These are phyloP conservation scores for Dothiorella sarmentorum DNA, from an alignment of 2,329 filamentous ascomycete species.

Conservation along the genomic window DNA sequence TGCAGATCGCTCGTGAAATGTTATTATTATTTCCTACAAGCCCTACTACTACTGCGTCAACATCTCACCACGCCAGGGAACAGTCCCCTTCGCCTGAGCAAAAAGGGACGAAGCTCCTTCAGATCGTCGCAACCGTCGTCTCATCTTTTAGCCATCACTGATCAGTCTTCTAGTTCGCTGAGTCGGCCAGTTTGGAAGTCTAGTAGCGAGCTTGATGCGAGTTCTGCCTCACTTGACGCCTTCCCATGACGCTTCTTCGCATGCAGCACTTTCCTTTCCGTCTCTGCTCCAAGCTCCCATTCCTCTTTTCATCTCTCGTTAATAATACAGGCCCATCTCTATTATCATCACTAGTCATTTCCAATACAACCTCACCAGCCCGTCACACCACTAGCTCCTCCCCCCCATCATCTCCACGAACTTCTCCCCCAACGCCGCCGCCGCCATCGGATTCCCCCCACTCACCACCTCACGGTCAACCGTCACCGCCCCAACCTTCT, in stretches of 20 bases:
- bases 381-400: too few relatives aligned
- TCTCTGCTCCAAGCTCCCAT: not conserved
- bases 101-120: not conserved
- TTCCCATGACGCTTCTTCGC: not conserved
- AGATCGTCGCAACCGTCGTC: not conserved
- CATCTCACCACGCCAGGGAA: not conserved
- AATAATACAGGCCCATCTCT: too few relatives aligned
- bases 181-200: not conserved
- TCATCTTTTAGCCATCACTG: not conserved
- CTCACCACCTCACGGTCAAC: slow-evolving; percentile 41
- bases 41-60: too few relatives aligned
- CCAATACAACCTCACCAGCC: not conserved
- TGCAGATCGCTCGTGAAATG: too few relatives aligned
- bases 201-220: too few relatives aligned
- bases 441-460: slow-evolving; percentile 33
- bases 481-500: slow-evolving; percentile 42
- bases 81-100: not conserved
- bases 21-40: too few relatives aligned
- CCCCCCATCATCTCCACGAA: slow-evolving; percentile 32
- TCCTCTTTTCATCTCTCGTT: not conserved
- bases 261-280: not conserved
- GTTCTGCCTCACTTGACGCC: too few relatives aligned
- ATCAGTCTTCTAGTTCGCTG: not conserved
- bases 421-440: slow-evolving; percentile 32
- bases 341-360: not conserved